Evolutionary conservation across 176 grass and related monocot species (phyloP).

Genomic region (Tillandsia leiboldiana): DNA sequence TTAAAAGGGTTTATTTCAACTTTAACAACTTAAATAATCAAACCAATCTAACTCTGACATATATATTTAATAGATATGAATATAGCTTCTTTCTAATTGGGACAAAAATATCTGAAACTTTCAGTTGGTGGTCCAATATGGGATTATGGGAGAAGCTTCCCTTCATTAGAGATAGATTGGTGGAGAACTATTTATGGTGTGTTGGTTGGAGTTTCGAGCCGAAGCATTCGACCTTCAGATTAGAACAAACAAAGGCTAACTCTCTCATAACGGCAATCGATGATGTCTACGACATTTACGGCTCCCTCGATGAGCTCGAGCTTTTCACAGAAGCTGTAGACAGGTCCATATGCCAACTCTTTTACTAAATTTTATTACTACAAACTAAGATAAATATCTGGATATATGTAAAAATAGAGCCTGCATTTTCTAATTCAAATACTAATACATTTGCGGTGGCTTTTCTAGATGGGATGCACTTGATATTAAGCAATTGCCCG

Average conservation of each 20-base stretch:
- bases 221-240: neutral
- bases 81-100: neutral
- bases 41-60: too few species aligned
- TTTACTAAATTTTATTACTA: neutral
- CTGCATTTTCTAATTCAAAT: too few species aligned
- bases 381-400: neutral
- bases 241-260: slow-evolving; percentile 4
- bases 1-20: too few species aligned
- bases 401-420: too few species aligned
- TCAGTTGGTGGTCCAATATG: slow-evolving; percentile 23
- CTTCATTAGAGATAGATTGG: slow-evolving; percentile 21
- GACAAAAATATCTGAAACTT: neutral
- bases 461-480: slow-evolving; percentile 17
- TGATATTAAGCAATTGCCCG: slow-evolving; percentile 5
- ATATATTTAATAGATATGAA: too few species aligned
- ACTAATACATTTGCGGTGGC: too few species aligned
- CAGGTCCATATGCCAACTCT: neutral
- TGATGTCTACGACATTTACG: slow-evolving; percentile 36
- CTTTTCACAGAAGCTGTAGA: slow-evolving; percentile 17
- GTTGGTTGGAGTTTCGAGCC: slow-evolving; percentile 17
- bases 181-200: slow-evolving; percentile 13
- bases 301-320: slow-evolving; percentile 16
- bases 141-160: slow-evolving; percentile 2
- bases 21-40: too few species aligned
- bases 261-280: slow-evolving; percentile 14